Base-by-base conservation (phyloP, 2,329 filamentous ascomycete genomes). In the Coniochaeta sp. region DNA sequence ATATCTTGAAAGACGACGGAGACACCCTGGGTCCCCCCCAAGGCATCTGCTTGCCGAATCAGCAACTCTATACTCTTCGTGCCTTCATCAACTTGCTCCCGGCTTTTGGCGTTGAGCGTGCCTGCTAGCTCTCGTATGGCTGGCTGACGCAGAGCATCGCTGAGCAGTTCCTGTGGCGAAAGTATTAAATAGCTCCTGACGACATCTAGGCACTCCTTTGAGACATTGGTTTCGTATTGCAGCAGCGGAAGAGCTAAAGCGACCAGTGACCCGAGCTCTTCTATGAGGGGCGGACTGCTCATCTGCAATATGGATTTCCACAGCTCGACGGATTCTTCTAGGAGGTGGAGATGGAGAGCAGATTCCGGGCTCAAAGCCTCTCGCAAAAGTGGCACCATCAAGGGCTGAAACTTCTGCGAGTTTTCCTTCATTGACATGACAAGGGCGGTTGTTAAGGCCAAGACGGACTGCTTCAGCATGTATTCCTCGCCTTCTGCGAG, bases 391-490 rank as follows among this genome's bases (percentile, higher is more conserved):
- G 93, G 93, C 19, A 96, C 76, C 66, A 97, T 89, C 58, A 93
- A 80, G 17, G 81, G 74, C 64, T 97, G 91, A 66, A 96, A 96
- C 19, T 87, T 82, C 62, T 88, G 82, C 4, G 91, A 95, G 10
- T 89, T 83, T 14, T 84, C 81, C 61, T 89, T 91, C 84, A 98
- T 90, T 1, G 93, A 89, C 70, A 87, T 87, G n/a, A 96, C 90
- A 16, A 99, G 80, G 2, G 91, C 88, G 1, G 90, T 82, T 58
- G 98, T 85, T 42, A 98, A 89, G 2, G 89, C 90, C 60, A 98
- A 82, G 58, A 98, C 92, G 1, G 91, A 87, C 74, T 97, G 93
- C 73, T 98, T 98, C 80, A 97, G 89, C 72, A 98, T 85, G 74
- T 92, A 91, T 68, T 95, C 90, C 62, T 96, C 89, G 2, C 78